These are phyloP conservation scores for Hypoxylon sp. DNA, from an alignment of 2,329 filamentous ascomycete genomes.

Conservation along the genomic window DNA sequence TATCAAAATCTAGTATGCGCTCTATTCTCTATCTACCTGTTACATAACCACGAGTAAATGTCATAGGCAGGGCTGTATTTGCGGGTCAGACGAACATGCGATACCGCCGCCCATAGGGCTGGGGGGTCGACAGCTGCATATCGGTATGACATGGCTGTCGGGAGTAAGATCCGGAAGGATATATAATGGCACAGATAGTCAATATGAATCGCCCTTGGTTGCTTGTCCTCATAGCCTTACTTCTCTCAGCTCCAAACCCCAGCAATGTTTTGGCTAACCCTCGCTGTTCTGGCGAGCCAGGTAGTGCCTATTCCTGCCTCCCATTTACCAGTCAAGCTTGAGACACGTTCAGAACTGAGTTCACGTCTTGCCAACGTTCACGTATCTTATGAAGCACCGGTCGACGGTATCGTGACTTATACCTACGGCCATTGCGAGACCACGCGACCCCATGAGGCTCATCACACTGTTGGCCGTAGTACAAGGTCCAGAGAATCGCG, in stretches of 20 bases:
- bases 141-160: slow-evolving; percentile 11
- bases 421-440: slow-evolving; percentile 55
- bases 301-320: slow-evolving; percentile 24
- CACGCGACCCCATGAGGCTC: slow-evolving; percentile 42
- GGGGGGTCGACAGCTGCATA: slow-evolving; percentile 7
- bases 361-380: slow-evolving; percentile 57
- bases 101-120: slow-evolving; percentile 7
- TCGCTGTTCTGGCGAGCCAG: slow-evolving; percentile 35
- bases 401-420: slow-evolving; percentile 53
- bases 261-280: slow-evolving; percentile 38
- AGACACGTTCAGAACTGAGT: slow-evolving; percentile 55
- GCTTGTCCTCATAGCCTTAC: slow-evolving; percentile 8
- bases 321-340: slow-evolving; percentile 53
- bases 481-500: slow-evolving; percentile 47
- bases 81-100: slow-evolving; percentile 23
- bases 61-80: slow-evolving; percentile 10
- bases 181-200: slow-evolving; percentile 21
- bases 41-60: slow-evolving; percentile 2
- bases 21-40: slow-evolving; percentile 24
- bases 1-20: slow-evolving; percentile 26
- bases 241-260: slow-evolving; percentile 1
- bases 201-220: slow-evolving; percentile 20
- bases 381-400: slow-evolving; percentile 43
- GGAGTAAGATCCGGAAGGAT: slow-evolving; percentile 16
- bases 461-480: slow-evolving; percentile 50